These are phyloP conservation scores for Trichoderma endophyticum DNA, from an alignment of 2,329 filamentous ascomycete species.

Conservation along the genomic window DNA sequence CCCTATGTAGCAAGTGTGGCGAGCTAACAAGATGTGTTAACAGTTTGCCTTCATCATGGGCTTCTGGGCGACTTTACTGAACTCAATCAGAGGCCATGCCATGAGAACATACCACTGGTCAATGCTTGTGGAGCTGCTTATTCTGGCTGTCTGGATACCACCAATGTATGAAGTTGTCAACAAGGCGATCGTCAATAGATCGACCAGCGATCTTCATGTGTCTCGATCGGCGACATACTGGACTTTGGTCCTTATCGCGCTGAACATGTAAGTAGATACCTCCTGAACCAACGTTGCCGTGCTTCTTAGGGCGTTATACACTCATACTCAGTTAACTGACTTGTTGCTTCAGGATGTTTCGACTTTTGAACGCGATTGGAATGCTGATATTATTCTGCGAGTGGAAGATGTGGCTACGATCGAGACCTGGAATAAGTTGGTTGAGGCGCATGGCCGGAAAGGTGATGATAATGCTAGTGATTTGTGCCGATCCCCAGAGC, in stretches of 20 bases:
- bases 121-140: conserved; percentile 33
- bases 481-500: conserved; percentile 42
- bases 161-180: conserved; percentile 27
- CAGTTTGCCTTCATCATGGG: conserved; percentile 39
- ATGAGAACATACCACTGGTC: conserved; percentile 41
- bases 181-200: neutral
- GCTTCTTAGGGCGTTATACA: neutral
- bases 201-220: neutral
- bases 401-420: conserved; percentile 38
- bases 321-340: neutral
- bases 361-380: conserved; percentile 38
- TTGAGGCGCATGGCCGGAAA: conserved; percentile 28
- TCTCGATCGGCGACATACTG: neutral
- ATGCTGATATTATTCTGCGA: conserved; percentile 38
- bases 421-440: conserved; percentile 30
- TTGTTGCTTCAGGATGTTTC: conserved; percentile 32
- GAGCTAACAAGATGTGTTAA: neutral
- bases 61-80: conserved; percentile 34
- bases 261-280: conserved; percentile 38
- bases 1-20: neutral
- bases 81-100: conserved; percentile 33
- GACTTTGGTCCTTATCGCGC: conserved; percentile 33
- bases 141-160: conserved; percentile 27
- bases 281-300: neutral
- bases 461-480: conserved; percentile 33